Percentiles rank a stretch among this genome's conserved stretches.
These are phyloP conservation scores for Populus euphratica DNA, from an alignment of 345 rosid species.

Conservation along the genomic window DNA sequence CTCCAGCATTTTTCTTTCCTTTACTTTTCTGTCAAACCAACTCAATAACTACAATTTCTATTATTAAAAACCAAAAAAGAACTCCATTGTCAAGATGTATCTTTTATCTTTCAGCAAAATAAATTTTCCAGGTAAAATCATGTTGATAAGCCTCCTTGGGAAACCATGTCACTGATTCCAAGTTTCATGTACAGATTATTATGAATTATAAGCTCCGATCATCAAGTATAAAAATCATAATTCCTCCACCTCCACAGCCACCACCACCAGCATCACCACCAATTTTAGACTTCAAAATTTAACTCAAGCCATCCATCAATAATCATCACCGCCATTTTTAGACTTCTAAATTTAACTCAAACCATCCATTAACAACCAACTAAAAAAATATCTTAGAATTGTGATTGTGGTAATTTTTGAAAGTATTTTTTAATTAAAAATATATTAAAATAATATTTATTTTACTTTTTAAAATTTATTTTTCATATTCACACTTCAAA, in stretches of 20 bases:
- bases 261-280: no score
- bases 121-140: background rate
- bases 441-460: no score
- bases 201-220: background rate
- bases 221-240: background rate
- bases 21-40: background rate
- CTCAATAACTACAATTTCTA: background rate
- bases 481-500: no score
- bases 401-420: rapidly evolving
- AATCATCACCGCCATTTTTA: no score
- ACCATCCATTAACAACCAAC: background rate
- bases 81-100: background rate
- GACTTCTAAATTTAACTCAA: background rate
- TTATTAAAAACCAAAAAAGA: background rate
- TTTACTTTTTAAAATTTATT: no score
- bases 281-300: no score
- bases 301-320: background rate
- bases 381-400: background rate
- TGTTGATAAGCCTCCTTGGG: background rate
- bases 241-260: background rate
- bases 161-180: background rate
- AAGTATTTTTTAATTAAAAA: no score
- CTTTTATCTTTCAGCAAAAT: no score
- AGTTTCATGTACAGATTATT: background rate
- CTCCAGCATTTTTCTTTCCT: background rate